Base-by-base conservation (phyloP, 306 rosid species). In the Quercus suber region DNA sequence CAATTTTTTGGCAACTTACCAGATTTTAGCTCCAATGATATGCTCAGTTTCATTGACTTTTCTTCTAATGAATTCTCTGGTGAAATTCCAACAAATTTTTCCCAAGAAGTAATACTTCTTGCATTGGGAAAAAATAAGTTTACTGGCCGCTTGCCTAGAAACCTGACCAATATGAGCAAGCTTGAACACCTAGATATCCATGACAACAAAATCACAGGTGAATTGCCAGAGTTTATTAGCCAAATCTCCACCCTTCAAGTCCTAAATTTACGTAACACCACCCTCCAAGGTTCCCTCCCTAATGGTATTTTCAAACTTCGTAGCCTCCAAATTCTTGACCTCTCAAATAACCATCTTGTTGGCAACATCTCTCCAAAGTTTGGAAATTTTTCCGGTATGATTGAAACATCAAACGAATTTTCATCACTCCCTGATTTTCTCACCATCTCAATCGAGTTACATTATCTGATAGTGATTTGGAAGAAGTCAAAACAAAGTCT, bases 1-100 rank as follows among this genome's bases (percentile, higher is more conserved):
- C 63, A 75, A 55, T 58, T 82, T 63, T 82, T 75, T 0, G 81
- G 85, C 21, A 77, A 25, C 52, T 64, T 82, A 35, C 82, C 85
- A 60, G 55, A 53, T 33, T 72, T 82, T 55, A 69, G 28, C 55
- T 76, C 72, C 19, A 37, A 17, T 53, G 74, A 58, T 0, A 28
- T 72, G 49, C 81, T 77, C 25, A 23, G 63, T 5, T 77, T 63
- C 31, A 56, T 77, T 27, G 81, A 82, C 23, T 17, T 71, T 30
- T 82, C 85, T 25, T 82, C 85, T 25, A 82, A 82, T 19, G 69
- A 82, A 25, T 77, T 77, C 30, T 77, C 82, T 0, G 81, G 82
- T 55, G 78, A 73, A 17, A 64, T 82, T 77, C 85, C 81, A 5
- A 72, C 85, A 2, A 52, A 77, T 13, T 76, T 82, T 69, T 57